phyloP scores from a whole-genome alignment of 202 grass and related monocot species.

The Bolboschoenoplectus hybrid region DNA sequence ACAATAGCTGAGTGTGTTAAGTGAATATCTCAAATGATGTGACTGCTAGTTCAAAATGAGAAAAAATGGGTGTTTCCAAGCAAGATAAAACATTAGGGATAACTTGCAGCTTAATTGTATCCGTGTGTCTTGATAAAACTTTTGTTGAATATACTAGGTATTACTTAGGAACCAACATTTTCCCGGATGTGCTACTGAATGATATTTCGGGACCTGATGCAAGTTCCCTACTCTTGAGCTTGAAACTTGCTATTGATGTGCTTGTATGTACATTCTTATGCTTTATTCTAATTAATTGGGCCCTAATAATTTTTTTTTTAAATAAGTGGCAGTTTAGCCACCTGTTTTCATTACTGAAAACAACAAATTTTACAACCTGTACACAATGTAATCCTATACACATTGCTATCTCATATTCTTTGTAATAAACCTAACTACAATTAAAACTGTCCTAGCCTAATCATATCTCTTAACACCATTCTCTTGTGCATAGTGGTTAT shows the following conservation, averaged over 20 bases:
- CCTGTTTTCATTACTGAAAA: no score
- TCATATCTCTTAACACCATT: background rate
- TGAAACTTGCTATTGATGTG: conserved; percentile 94
- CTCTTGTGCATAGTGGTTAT: conserved; percentile 35
- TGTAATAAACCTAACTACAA: no score
- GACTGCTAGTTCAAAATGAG: background rate
- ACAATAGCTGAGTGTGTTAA: background rate
- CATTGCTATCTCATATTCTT: no score
- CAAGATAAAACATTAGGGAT: background rate
- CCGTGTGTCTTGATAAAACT: background rate
- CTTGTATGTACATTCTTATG: conserved; percentile 60
- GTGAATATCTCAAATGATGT: background rate
- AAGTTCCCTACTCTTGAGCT: conserved; percentile 80
- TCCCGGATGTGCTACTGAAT: conserved; percentile 91
- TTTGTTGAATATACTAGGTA: conserved; percentile 59
- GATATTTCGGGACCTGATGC: conserved; percentile 92
- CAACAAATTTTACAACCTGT: no score
- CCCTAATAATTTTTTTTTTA: no score
- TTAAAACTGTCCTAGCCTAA: no score
- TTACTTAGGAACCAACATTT: conserved; percentile 75
- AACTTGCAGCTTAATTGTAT: background rate
- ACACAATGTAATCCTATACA: no score
- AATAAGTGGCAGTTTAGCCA: no score
- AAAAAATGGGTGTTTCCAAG: background rate
- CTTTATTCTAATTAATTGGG: conserved; percentile 24